Base-by-base conservation (phyloP, 179 eudicot species). In the Silene noctiflora region DNA sequence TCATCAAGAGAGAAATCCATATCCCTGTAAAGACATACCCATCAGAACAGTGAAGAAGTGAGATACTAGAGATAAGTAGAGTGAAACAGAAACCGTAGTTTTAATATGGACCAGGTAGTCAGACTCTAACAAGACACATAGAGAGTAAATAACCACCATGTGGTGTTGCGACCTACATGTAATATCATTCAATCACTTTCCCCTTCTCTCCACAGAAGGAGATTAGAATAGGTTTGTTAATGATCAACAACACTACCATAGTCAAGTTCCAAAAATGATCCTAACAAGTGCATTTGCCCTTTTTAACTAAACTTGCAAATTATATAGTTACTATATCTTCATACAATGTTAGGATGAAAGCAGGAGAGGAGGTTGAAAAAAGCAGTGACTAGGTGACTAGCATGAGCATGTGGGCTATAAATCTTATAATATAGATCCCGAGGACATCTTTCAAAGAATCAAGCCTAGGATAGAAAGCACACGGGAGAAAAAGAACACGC, bases 1-100 rank as follows among this genome's bases (percentile, higher is more conserved):
- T 81, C 89, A 78, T 89, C 91, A 63, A 94, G 89, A 75, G 87
- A 76, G 74, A 94, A 94, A 85, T 92, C 93, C 87, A 87, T 80
- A 82, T 92, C 97, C 91, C 97, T 94, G 85, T 59, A 10, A 69
- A 66, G 75, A 73, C 62, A 22, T 51, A 42, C 62, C 39, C 66
- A 72, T 68, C 46, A 77, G 71, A 35, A 35, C 46, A 71, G 12
- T 17, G 19, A 44, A 44, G 22, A 62, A 71, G 27, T 44, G 69
- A 78, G 25, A 20, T 19, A 51, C 20, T 21, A 70, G 22, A 33
- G 24, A 44, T 58, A 33, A 24, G 13, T 72, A 44, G 42, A 13
- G 0, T 22, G 11, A 65, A 63, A 17, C 66, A 65, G 35, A 73
- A 53, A 74, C 44, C 12, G 33, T 6, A 16, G 6, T 24, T 24